Percentiles rank a stretch among this genome's conserved stretches.
Evolutionary conservation across 306 rosid genomes (phyloP).

Genomic region (Pterocarpus macrocarpus): DNA sequence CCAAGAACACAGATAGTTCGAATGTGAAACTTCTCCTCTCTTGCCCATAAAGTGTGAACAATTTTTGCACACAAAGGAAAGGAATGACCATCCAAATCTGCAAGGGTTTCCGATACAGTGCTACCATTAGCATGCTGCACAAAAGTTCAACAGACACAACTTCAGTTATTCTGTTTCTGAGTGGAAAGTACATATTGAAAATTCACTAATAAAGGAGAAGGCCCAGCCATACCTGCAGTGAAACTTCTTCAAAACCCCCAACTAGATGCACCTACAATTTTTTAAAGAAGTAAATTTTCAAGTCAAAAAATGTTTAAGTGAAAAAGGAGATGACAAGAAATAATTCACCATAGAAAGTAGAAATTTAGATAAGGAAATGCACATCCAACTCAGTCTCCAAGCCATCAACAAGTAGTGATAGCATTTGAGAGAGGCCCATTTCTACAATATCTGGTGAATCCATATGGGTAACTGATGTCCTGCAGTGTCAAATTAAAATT

Average conservation of each 20-base stretch:
- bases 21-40: slow-evolving; percentile 79
- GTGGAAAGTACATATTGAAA: slow-evolving; percentile 52
- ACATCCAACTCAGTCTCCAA: slow-evolving; percentile 72
- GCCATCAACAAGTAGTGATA: slow-evolving; percentile 58
- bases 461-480: slow-evolving; percentile 85
- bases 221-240: slow-evolving; percentile 62
- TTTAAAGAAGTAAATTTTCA: slow-evolving; percentile 26
- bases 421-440: slow-evolving; percentile 81
- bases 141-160: slow-evolving; percentile 61
- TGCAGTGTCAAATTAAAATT: slow-evolving; percentile 42
- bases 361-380: slow-evolving; percentile 41
- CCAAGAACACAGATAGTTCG: slow-evolving; percentile 77
- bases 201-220: slow-evolving; percentile 61
- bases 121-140: slow-evolving; percentile 69
- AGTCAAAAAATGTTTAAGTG: slow-evolving; percentile 13
- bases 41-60: slow-evolving; percentile 62
- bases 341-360: not conserved
- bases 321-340: slow-evolving; percentile 20
- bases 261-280: slow-evolving; percentile 81
- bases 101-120: slow-evolving; percentile 46
- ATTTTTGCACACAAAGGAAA: slow-evolving; percentile 75
- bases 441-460: slow-evolving; percentile 83
- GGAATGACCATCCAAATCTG: slow-evolving; percentile 66
- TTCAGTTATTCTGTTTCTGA: slow-evolving; percentile 52
- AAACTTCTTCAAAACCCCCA: slow-evolving; percentile 87